Base-by-base conservation (phyloP, 257 asterid genomes). In the Jasminum sambac region DNA sequence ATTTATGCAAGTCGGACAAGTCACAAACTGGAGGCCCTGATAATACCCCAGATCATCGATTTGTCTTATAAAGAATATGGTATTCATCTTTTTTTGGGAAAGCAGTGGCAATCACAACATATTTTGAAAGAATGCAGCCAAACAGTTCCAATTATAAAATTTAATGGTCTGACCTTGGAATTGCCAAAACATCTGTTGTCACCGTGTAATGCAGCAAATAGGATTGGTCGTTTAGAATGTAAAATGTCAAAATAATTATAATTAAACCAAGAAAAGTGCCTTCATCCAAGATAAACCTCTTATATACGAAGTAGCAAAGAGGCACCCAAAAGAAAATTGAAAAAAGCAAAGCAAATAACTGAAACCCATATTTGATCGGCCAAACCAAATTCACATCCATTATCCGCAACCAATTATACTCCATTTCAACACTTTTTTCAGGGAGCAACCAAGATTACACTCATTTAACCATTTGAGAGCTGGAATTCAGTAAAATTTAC, bases 391-490 rank as follows among this genome's bases (percentile, higher is more conserved):
- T 21, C 34, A 55, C 21, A 19, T 21, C 36, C 13, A 30, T 3
- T 19, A 55, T 55, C 34, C 34, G 62, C 9, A 40, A 40, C 6
- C 59, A 6, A 4, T 55, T 3, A 55, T 4, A 55, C 11, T 55
- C 62, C 16, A 24, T 52, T 52, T 52, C 30, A 19, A 52, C 61
- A 52, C 21, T 21, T 30, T 17, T 52, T 19, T 19, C 8, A 12
- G 5, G 12, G 30, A 52, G 21, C 5, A 52, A 64, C 36, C 43
- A 38, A 34, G 66, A 42, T 3, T 30, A 2, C 8, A 67, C 12
- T 38, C 6, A 46, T 26, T 50, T 39, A 58, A 14, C 66, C 75
- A 74, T 7, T 44, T 63, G 23, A 63, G 57, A 69, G 70, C 72
- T 75, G 25, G 36, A 63, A 70, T 37, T 17, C 43, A 59, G 73